Base-by-base conservation (phyloP, 345 rosid species). In the Pugionium dolabratum region DNA sequence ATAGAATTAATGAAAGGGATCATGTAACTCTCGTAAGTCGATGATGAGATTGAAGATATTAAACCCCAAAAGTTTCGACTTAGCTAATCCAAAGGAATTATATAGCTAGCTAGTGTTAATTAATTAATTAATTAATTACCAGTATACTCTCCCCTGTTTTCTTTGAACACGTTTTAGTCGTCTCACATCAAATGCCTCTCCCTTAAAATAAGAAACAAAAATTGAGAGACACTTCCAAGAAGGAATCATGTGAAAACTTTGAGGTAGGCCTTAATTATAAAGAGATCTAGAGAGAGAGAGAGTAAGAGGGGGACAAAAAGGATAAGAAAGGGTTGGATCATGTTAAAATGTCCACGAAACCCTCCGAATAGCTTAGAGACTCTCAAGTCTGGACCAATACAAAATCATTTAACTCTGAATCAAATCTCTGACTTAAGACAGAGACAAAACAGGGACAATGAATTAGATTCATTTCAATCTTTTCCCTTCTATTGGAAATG, bases 271-370 rank as follows among this genome's bases (percentile, higher is more conserved):
- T 64, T 36, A 6, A 40, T 18, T 18, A 18, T 18, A 18, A 18
- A 18, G 18, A 18, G 18, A 18, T 18, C 18, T 18, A 37, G 8
- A 37, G 41, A 37, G 7, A 40, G 7, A 40, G 39, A 33, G 60
- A 63, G 25, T 40, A 26, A 35, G 54, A 32, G 64, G 60, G 64
- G 26, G 50, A 76, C 72, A 56, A 51, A 11, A 40, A 9, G 73
- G 73, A 71, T 49, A 70, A 64, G 75, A 59, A 76, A 59, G 64
- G 73, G 73, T 67, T 73, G 77, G 76, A 58, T 47, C 54, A 29
- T 59, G 76, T 73, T 65, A 0, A 52, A 72, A 59, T 72, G 67
- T 67, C 72, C 48, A 47, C 67, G 41, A 67, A 48, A 73, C 46
- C 32, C 58, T 73, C 5, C 32, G 46, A 18, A 28, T 10, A 30